Conservation (phyloP, 73 alveolate genomes). For the Blepharisma japonicum region DNA sequence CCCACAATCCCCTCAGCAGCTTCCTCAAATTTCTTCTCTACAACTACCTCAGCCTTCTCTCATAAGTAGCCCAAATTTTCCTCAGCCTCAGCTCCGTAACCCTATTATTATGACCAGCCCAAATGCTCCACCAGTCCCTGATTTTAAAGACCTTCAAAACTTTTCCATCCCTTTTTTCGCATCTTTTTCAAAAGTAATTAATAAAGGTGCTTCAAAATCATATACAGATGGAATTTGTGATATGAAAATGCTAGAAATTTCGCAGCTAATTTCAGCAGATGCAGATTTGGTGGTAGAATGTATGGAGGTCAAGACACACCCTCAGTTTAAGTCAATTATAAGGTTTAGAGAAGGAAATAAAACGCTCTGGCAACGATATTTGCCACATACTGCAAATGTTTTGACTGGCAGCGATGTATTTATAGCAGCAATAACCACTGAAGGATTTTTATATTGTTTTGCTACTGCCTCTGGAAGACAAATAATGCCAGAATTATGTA, state of each 20-base stretch:
- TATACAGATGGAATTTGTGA: background rate
- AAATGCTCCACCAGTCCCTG: background rate
- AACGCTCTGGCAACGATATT: background rate
- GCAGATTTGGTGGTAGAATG: constrained; percentile 5
- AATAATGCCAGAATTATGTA: background rate
- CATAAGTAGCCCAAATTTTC: background rate
- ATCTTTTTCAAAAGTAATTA: background rate
- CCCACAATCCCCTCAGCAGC: too few relatives aligned
- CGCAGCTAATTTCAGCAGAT: background rate
- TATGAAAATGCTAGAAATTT: background rate
- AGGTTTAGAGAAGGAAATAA: constrained; percentile 5
- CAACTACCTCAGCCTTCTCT: background rate
- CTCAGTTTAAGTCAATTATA: background rate
- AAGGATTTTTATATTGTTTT: constrained; percentile 14
- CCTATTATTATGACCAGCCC: background rate
- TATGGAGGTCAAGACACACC: background rate
- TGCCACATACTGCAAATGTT: background rate
- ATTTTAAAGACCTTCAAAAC: background rate
- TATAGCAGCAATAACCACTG: background rate
- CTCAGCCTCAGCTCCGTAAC: background rate
- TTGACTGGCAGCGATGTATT: background rate
- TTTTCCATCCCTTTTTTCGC: background rate
- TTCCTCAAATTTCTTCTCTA: too few relatives aligned
- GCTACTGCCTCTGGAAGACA: background rate
- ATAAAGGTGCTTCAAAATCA: background rate